Evolutionary conservation across 176 grass and related monocot genomes (phyloP).

Genomic region (Elaeis guineensis): DNA sequence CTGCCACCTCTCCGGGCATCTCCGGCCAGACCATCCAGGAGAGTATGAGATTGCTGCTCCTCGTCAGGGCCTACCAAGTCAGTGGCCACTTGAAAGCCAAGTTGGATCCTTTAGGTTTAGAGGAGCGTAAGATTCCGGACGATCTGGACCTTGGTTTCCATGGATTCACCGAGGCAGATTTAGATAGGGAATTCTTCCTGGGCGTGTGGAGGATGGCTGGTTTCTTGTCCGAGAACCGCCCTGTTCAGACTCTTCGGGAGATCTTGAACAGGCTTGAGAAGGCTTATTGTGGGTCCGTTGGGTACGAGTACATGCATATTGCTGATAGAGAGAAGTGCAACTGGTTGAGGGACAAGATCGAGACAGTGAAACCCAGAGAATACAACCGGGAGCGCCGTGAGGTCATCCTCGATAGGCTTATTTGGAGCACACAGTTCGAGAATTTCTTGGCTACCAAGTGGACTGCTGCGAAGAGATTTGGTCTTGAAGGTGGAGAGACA

Average conservation of each 20-base stretch:
- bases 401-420: conserved; percentile 86
- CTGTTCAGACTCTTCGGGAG: conserved; percentile 72
- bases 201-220: conserved; percentile 80
- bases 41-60: conserved; percentile 22
- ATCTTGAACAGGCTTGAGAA: conserved; percentile 80
- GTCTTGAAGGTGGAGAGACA: conserved; percentile 82
- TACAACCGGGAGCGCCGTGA: conserved; percentile 53
- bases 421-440: conserved; percentile 94
- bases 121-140: conserved; percentile 44
- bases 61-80: conserved; percentile 36
- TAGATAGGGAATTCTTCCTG: conserved; percentile 92
- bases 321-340: conserved; percentile 88
- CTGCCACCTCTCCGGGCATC: conserved; percentile 31
- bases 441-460: conserved; percentile 95
- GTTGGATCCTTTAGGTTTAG: conserved; percentile 66
- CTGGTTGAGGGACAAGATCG: conserved; percentile 86
- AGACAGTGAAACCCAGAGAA: conserved; percentile 34
- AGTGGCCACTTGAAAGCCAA: conserved; percentile 85
- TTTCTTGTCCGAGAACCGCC: conserved; percentile 83
- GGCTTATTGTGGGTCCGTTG: conserved; percentile 74
- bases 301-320: conserved; percentile 96
- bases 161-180: conserved; percentile 68
- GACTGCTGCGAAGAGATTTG: conserved; percentile 86
- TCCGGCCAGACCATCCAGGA: conserved; percentile 46
- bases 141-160: conserved; percentile 51